These are phyloP conservation scores for Trypanosoma theileri DNA, from an alignment of 208 protist genomes.

Conservation along the genomic window DNA sequence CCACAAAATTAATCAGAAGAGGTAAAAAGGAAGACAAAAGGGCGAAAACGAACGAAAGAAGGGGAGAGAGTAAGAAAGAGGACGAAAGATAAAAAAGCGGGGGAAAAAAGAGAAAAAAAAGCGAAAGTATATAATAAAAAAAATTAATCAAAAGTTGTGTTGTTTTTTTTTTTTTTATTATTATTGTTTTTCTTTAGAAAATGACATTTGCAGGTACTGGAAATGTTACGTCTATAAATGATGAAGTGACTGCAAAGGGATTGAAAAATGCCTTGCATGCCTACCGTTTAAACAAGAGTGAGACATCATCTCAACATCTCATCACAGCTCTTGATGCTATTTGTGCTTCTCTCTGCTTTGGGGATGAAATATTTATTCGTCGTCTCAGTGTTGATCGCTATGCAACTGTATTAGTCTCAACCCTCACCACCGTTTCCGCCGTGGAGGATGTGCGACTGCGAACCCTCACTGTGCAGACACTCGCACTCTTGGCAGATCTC, in stretches of 20 bases:
- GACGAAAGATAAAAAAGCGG: too few relatives aligned
- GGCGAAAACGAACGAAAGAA: too few relatives aligned
- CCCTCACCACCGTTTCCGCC: slow-evolving; percentile 2
- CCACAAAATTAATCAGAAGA: too few relatives aligned
- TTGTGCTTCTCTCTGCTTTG: slow-evolving; percentile 37
- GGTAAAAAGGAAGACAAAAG: too few relatives aligned
- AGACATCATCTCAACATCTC: slow-evolving; percentile 1
- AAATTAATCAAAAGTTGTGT: too few relatives aligned
- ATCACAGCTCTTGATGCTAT: slow-evolving; percentile 15
- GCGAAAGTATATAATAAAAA: too few relatives aligned
- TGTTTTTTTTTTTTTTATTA: too few relatives aligned
- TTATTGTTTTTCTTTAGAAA: too few relatives aligned
- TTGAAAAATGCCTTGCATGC: slow-evolving; percentile 2
- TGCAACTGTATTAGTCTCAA: slow-evolving; percentile 14
- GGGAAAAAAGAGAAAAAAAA: too few relatives aligned
- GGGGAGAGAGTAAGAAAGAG: too few relatives aligned
- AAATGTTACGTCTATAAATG: not conserved
- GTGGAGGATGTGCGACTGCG: slow-evolving; percentile 3
- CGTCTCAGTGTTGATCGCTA: slow-evolving; percentile 13
- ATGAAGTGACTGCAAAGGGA: not conserved
- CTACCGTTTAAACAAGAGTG: slow-evolving; percentile 2
- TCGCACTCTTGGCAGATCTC: slow-evolving; percentile 62
- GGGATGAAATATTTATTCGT: slow-evolving; percentile 34
- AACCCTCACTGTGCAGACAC: slow-evolving; percentile 34
- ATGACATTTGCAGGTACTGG: not conserved